Base-by-base conservation (phyloP, 78 protist genomes). In the Acrasis kona region DNA sequence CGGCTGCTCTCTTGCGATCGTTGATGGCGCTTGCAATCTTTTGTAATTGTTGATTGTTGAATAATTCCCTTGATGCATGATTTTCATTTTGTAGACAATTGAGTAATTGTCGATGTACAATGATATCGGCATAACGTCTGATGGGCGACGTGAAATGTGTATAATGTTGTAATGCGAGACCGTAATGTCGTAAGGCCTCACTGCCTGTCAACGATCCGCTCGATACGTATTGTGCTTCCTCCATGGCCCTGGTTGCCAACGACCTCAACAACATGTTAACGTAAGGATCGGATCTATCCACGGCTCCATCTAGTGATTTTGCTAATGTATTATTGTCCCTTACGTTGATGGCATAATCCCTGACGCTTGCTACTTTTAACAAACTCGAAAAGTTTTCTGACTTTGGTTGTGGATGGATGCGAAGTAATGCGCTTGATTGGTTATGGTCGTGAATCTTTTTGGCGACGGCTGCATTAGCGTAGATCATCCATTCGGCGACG, bases 81-180 rank as follows among this genome's bases (percentile, higher is more conserved):
- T n/a, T n/a, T n/a, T n/a, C n/a, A n/a, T n/a, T n/a, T n/a, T n/a
- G n/a, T n/a, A n/a, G n/a, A n/a, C n/a, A n/a, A n/a, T n/a, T n/a
- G 19, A 50, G 61, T 19, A 79, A 41, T 35, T 32, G 70, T 27
- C 84, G 65, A 27, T 79, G 84, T 6, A 79, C 84, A 40, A 79
- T 19, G 2, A 79, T 77, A 34, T 79, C 84, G 4, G 92, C 77
- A 38, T 85, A 85, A 10, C 96, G 50, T 19, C 99, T 84, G 41
- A 97, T 97, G 5, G 99, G 99, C 1, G 95, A 89, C 0, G 99
- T 97, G 84, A 97, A 97, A 76, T 97, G 99, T 19, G 99, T 97
- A 91, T 97, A 97, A 67, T 82, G 41, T 19, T 66, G 82, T 2
- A 86, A 10, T 5, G 98, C 97, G 57, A 96, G 80, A 39, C 98